Evolutionary conservation across 2,329 filamentous ascomycete genomes (phyloP), one percentile per base, ranked within the genome.

Genomic region (Botrytis medusae): DNA sequence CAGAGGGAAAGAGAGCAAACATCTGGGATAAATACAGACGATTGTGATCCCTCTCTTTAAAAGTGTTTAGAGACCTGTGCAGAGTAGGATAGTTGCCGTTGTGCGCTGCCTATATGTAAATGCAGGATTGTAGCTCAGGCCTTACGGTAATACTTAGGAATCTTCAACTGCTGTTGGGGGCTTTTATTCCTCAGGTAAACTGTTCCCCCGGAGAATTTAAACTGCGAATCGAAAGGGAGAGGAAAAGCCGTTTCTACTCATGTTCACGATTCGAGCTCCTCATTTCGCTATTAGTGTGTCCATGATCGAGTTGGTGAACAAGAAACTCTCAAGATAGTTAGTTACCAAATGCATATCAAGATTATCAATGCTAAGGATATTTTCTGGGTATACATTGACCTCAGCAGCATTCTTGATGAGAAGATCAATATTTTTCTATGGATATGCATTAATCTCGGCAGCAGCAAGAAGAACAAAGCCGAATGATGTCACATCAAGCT

Each of bases 61-160:
- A 82, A 72, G 34, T 78, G 76, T 46, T 73, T 67, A 48, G 76
- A 82, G 9, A 79, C 68, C 0, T 71, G 79, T 40, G 81, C 74
- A 2, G 77, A 76, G 62, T 81, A 83, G 75, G 37, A 83, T 75
- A 68, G 82, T 83, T 9, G 81, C 81, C 2, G 81, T 78, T 74
- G 83, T 83, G 74, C 79, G 80, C 71, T 81, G 78, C 61, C 78
- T 81, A 76, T 83, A 83, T 10, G 75, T 81, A 25, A 80, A 77
- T 22, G 18, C 32, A 4, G n/a, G 44, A 44, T 51, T 8, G 46
- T 29, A 63, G 2, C 34, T 6, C 8, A 71, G 37, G 60, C 12
- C 12, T 14, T 10, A 60, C 12, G 71, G 22, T 46, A 61, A 42
- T 5, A 34, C 46, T 32, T 48, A 40, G 10, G 59, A 37, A 32